A percentile compares a stretch with the other conserved stretches of the same genome.
Evolutionary conservation across 78 protist species (phyloP).

Genomic region (Emiliania huxleyi): DNA sequence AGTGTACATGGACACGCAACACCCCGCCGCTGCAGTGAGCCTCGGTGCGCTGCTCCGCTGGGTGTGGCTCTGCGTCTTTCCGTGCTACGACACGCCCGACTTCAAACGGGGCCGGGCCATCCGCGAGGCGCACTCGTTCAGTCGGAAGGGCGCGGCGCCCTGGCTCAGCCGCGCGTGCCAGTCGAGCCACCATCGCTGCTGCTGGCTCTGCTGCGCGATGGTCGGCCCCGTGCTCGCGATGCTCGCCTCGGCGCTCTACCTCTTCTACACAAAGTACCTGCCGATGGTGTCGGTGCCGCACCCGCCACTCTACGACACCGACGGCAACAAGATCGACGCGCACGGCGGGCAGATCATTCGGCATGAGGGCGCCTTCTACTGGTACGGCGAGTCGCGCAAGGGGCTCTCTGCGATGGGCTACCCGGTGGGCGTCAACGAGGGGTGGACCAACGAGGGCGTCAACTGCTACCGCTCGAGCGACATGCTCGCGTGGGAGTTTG

Average conservation of each 20-base stretch:
- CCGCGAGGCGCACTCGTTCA: background rate
- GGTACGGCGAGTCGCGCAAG: background rate
- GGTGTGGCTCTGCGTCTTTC: background rate
- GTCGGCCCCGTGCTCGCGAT: background rate
- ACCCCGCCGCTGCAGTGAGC: background rate
- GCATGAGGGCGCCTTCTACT: background rate
- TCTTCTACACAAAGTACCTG: background rate
- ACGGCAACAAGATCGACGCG: background rate
- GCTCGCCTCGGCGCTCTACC: background rate
- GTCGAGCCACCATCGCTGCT: background rate
- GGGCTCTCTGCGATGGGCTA: background rate
- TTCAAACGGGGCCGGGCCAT: background rate
- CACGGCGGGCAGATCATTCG: background rate
- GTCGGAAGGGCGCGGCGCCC: background rate
- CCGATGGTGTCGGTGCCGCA: background rate
- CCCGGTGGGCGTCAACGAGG: background rate
- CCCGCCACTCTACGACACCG: background rate
- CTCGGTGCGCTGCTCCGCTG: background rate
- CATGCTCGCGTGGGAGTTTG: background rate
- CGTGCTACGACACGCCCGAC: background rate
- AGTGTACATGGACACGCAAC: too few relatives aligned
- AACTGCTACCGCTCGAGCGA: background rate
- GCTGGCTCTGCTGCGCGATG: background rate
- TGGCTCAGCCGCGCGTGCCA: background rate
- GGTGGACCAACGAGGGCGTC: background rate